Base-by-base conservation (phyloP, 2,329 filamentous ascomycete species). In the Penicillium sp. region DNA sequence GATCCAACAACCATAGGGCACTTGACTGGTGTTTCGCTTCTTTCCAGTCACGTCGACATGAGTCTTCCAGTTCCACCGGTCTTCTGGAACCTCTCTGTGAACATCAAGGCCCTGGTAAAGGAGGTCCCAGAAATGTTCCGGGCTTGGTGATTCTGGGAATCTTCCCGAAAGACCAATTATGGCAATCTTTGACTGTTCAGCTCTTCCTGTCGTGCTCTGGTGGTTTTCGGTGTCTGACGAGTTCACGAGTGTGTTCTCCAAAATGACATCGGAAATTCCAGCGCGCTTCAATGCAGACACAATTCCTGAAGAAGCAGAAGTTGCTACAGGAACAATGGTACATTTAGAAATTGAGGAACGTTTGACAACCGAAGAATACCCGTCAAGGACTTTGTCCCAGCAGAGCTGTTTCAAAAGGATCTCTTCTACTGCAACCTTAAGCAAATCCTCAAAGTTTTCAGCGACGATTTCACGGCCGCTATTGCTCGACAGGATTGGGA, bases 131-230 rank as follows among this genome's bases (percentile, higher is more conserved):
- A 75, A 70, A 28, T 64, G 60, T 23, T 72, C 65, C n/a, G 59
- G 54, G 47, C 58, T 60, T 20, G 55, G 46, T 28, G 87, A 86
- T 64, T 86, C 84, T 5, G 88, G 88, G 70, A 90, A 90, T 52
- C 88, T 82, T 53, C 88, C 87, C 49, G 88, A 82, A 83, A 90
- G 88, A 52, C 90, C 90, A 28, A 94, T 86, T 62, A 95, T 91
- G 59, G 90, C 90, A 59, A 94, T 82, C 33, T 60, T 60, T 14
- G 59, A 61, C 21, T 68, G 62, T 28, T 72, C 69, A 0, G 70
- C 45, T 28, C 66, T 67, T 23, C 70, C 70, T 5, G 64, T 71
- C 1, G 53, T 60, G 45, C 70, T 71, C 18, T 47, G 30, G 16
- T 30, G 53, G 6, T 62, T 61, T 0, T 62, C n/a, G 5, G 63